Conservation (phyloP, 805 yeast genomes). For the Metschnikowia picachoensis region DNA sequence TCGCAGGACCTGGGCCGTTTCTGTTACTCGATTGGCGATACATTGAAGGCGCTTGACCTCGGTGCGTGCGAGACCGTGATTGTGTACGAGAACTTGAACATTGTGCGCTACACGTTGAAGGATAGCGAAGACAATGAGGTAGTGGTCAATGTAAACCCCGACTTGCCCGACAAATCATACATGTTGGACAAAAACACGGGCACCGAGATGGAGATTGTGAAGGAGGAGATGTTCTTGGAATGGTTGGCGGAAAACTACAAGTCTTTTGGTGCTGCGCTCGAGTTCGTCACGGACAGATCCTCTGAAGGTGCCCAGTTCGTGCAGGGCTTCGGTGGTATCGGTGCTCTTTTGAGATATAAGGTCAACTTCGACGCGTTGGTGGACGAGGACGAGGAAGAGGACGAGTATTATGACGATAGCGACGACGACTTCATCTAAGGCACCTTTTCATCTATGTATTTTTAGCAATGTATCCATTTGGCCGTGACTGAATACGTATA, state of each 20-base stretch:
- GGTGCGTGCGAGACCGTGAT: constrained; percentile 94
- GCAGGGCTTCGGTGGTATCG: constrained; percentile 98
- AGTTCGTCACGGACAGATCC: constrained; percentile 93
- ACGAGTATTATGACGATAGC: constrained; percentile 64
- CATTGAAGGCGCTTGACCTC: constrained; percentile 90
- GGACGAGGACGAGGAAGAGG: constrained; percentile 79
- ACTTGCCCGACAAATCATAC: constrained; percentile 68
- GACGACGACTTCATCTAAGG: constrained; percentile 41
- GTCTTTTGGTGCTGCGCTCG: constrained; percentile 90
- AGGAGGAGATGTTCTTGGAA: constrained; percentile 83
- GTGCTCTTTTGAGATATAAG: constrained; percentile 93
- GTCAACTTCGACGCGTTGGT: constrained; percentile 94
- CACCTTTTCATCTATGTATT: constrained; percentile 2
- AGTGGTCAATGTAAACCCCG: constrained; percentile 69
- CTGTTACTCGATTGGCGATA: constrained; percentile 97
- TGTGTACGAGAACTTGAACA: constrained; percentile 88
- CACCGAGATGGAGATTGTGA: constrained; percentile 82
- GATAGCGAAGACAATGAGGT: constrained; percentile 78
- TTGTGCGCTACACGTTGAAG: constrained; percentile 76
- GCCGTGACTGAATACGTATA: no score
- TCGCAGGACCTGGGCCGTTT: constrained; percentile 96
- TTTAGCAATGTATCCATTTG: constrained; percentile 1
- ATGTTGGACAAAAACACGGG: constrained; percentile 83
- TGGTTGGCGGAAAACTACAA: constrained; percentile 98
- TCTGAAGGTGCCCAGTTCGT: constrained; percentile 99